These are phyloP conservation scores for Rosa rugosa DNA, from an alignment of 306 rosid species.

Conservation along the genomic window DNA sequence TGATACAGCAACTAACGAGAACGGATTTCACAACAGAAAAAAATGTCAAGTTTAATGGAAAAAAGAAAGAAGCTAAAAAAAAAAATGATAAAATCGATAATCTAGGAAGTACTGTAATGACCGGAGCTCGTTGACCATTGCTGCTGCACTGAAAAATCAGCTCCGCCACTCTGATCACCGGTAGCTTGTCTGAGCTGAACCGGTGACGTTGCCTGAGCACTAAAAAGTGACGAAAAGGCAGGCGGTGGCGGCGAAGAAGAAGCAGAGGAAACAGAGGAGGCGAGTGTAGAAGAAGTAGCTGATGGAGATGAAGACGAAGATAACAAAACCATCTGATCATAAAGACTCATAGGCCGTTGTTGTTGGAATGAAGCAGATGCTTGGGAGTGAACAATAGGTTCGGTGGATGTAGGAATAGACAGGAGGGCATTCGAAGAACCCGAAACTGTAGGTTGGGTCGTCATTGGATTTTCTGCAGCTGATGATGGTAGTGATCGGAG, in stretches of 20 bases:
- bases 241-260: conserved; percentile 18
- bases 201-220: background rate
- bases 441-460: conserved; percentile 15
- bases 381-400: conserved; percentile 43
- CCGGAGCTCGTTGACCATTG: conserved; percentile 9
- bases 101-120: conserved; percentile 1
- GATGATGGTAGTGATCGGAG: conserved; percentile 22
- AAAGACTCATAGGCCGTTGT: conserved; percentile 21
- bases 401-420: conserved; percentile 42
- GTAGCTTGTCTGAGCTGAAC: conserved; percentile 1
- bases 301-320: conserved; percentile 17
- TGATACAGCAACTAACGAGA: background rate
- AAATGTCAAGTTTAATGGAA: background rate
- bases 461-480: background rate
- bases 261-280: conserved; percentile 19
- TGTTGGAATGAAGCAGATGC: conserved; percentile 17
- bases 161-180: background rate
- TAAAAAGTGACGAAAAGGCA: conserved; percentile 13
- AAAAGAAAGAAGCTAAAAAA: too few species aligned
- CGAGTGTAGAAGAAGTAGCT: conserved; percentile 5
- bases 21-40: background rate
- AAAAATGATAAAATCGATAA: background rate
- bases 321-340: conserved; percentile 29
- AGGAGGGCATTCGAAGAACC: conserved; percentile 29
- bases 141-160: conserved; percentile 1